A percentile compares a stretch with the other conserved stretches of the same genome.
These are phyloP conservation scores for Ustilago curta DNA, from an alignment of 1,284 basidiomycete genomes.

Conservation along the genomic window DNA sequence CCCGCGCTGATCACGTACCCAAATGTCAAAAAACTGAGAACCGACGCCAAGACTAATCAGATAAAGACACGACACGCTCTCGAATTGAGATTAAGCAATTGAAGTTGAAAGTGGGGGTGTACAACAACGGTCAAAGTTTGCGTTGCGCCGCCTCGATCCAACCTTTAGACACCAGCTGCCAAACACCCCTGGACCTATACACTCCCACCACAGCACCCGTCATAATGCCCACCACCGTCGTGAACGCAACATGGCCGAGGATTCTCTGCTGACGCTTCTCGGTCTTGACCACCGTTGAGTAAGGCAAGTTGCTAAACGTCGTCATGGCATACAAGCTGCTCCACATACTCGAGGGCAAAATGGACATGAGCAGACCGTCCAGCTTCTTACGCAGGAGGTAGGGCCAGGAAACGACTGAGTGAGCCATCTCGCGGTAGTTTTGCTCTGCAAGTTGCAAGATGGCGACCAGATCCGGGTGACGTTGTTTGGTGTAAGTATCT, in stretches of 20 bases:
- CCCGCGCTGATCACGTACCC: no score
- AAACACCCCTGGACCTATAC: conserved; percentile 28
- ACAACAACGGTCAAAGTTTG: conserved; percentile 2
- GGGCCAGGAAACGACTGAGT: conserved; percentile 83
- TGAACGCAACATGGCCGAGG: conserved; percentile 15
- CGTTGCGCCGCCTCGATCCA: conserved; percentile 26
- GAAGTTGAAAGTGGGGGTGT: no score
- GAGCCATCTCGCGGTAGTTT: conserved; percentile 97
- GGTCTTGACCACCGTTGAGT: conserved; percentile 78
- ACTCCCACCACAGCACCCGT: conserved; percentile 19
- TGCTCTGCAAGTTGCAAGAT: conserved; percentile 91
- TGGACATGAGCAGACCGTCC: conserved; percentile 75
- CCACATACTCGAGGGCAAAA: conserved; percentile 84
- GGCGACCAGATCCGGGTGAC: conserved; percentile 88
- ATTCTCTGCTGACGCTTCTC: conserved; percentile 74
- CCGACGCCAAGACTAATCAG: no score
- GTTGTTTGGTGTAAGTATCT: conserved; percentile 79
- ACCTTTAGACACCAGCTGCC: conserved; percentile 26
- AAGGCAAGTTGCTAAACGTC: conserved; percentile 94
- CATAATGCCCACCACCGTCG: conserved; percentile 5
- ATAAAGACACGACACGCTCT: no score
- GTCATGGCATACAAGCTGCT: conserved; percentile 95
- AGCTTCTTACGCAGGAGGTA: conserved; percentile 85
- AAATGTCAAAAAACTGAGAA: no score
- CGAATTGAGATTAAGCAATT: background rate